Base-by-base conservation (phyloP, 768 basidiomycete genomes). In the Lactarius tabidus region DNA sequence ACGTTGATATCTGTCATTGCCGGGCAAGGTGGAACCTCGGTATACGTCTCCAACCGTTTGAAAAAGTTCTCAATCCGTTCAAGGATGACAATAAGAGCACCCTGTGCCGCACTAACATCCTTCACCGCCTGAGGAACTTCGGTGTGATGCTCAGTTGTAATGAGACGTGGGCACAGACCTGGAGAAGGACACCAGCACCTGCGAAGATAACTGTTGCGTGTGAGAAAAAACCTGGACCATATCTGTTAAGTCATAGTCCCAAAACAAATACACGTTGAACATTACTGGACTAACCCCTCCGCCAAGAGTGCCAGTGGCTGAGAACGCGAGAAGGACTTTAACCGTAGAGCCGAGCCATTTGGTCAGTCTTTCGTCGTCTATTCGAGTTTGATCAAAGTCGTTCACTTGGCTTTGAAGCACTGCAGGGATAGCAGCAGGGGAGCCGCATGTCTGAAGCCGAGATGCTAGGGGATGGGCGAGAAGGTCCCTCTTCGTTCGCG, bases 271-370 rank as follows among this genome's bases (percentile, higher is more conserved):
- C 43, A 33, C 2, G 1, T 6, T 2, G 31, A 15, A 6, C 12
- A 12, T 36, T 20, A 59, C 59, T 23, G 48, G 20, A 31, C 43
- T 14, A 6, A 59, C n/a, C 3, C 59, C 59, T 26, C 48, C 59
- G n/a, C 59, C 59, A 33, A 48, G 43, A 2, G 45, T 48, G 12
- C 31, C 33, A 2, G 45, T 48, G 12, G 31, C 33, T 14, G 59
- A 59, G 15, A 59, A 59, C 15, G 59, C 59, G 45, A 29, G 38
- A 31, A 59, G 43, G 7, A 51, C 59, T n/a, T 59, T 51, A 3
- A 59, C 33, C 1, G 45, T 51, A 5, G 59, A 45, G n/a, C 10
- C 35, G 33, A 57, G 23, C 36, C 35, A 57, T n/a, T 8, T 57
- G 9, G 59, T 35, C n/a, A 45, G 35, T 3, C 15, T 59, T 31